A percentile compares a stretch with the other conserved stretches of the same genome.
Evolutionary conservation across 176 grass and related monocot genomes (phyloP).

Genomic region (Musa acuminata): DNA sequence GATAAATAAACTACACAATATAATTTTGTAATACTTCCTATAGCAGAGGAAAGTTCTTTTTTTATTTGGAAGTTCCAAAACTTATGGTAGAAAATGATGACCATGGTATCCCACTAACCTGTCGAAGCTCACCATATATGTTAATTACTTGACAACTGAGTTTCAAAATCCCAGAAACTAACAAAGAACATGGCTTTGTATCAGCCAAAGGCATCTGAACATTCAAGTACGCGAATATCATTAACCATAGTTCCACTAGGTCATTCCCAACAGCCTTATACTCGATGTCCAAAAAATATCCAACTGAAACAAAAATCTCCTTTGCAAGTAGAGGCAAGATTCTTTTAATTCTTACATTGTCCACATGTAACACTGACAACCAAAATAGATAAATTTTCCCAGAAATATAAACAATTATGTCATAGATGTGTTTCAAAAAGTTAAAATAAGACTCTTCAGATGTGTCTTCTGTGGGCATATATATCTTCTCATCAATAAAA

Average conservation of each 20-base stretch:
- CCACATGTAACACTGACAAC: constrained; percentile 43
- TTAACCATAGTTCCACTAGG: constrained; percentile 60
- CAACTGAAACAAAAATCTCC: constrained; percentile 64
- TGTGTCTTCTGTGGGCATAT: constrained; percentile 74
- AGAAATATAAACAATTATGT: constrained; percentile 52
- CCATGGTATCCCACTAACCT: constrained; percentile 39
- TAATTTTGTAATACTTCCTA: not conserved
- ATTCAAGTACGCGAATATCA: constrained; percentile 71
- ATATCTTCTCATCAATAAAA: constrained; percentile 68
- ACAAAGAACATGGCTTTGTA: constrained; percentile 40
- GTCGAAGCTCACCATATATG: constrained; percentile 85
- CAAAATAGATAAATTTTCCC: constrained; percentile 65
- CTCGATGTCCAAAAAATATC: constrained; percentile 73
- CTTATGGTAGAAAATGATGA: not conserved
- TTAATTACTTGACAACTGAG: constrained; percentile 59
- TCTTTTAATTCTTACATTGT: constrained; percentile 58
- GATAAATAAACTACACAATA: not conserved
- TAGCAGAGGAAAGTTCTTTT: not conserved
- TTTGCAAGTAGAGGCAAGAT: constrained; percentile 56
- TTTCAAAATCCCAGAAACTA: constrained; percentile 65
- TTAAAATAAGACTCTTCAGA: constrained; percentile 61
- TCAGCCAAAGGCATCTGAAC: constrained; percentile 59
- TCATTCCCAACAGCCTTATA: constrained; percentile 73
- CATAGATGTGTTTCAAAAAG: constrained; percentile 72
- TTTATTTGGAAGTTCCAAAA: not conserved